These are phyloP conservation scores for Colletotrichum limetticola DNA, from an alignment of 2,329 filamentous ascomycete species.

Conservation along the genomic window DNA sequence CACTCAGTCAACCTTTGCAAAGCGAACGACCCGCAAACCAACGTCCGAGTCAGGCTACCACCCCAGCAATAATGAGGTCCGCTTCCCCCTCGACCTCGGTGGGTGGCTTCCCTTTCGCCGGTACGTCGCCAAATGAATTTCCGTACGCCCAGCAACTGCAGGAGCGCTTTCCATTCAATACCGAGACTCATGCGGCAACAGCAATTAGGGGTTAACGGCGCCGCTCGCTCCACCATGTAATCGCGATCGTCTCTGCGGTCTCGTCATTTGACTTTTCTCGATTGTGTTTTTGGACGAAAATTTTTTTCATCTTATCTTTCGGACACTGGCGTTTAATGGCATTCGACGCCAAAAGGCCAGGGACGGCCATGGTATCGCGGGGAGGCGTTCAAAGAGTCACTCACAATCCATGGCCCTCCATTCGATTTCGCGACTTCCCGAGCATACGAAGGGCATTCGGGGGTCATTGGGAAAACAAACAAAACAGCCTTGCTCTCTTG, in stretches of 20 bases:
- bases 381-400: slow-evolving; percentile 30
- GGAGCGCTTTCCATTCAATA: slow-evolving; percentile 59
- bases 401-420: slow-evolving; percentile 1
- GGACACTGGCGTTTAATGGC: slow-evolving; percentile 27
- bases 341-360: slow-evolving; percentile 16
- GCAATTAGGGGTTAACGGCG: slow-evolving; percentile 54
- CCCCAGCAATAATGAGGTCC: slow-evolving; percentile 49
- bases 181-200: slow-evolving; percentile 61
- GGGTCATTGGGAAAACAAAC: slow-evolving; percentile 18
- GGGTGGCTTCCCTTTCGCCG: slow-evolving; percentile 57
- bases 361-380: slow-evolving; percentile 24
- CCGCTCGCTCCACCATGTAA: not conserved
- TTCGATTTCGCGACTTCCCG: slow-evolving; percentile 24
- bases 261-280: slow-evolving; percentile 32
- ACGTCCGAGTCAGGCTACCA: slow-evolving; percentile 43
- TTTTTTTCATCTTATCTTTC: slow-evolving; percentile 7
- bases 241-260: not conserved
- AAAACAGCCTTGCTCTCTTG: slow-evolving; percentile 21
- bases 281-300: slow-evolving; percentile 27
- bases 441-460: slow-evolving; percentile 26
- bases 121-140: slow-evolving; percentile 56
- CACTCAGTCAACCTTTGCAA: slow-evolving; percentile 40
- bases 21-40: slow-evolving; percentile 43
- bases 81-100: slow-evolving; percentile 58
- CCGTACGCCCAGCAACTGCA: slow-evolving; percentile 53